phyloP scores from a whole-genome alignment of 1,284 basidiomycete genomes.

The Tilletia horrida region DNA sequence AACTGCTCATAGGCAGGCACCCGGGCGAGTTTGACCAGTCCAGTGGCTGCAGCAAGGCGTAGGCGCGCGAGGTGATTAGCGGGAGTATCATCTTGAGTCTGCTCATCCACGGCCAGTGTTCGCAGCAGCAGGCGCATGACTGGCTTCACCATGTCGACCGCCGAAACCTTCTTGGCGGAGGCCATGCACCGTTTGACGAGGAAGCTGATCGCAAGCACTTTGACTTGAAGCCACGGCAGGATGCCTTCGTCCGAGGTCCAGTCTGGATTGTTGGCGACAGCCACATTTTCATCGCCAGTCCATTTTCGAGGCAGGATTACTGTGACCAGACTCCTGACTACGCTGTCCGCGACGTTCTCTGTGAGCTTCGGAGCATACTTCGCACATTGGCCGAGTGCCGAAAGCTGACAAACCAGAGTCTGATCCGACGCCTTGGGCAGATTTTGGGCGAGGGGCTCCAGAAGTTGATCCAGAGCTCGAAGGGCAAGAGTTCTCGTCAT shows the following conservation, averaged over 20 bases:
- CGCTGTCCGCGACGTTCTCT: slow-evolving; percentile 71
- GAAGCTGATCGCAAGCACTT: slow-evolving; percentile 36
- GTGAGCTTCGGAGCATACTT: slow-evolving; percentile 69
- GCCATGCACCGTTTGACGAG: slow-evolving; percentile 39
- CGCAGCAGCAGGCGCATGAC: slow-evolving; percentile 42
- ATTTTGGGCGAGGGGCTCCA: slow-evolving; percentile 63
- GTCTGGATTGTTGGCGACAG: background rate
- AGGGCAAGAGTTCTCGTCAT: slow-evolving; percentile 14
- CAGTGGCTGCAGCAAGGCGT: slow-evolving; percentile 75
- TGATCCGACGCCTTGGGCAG: slow-evolving; percentile 63
- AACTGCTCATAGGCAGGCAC: slow-evolving; percentile 65
- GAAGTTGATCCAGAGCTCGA: slow-evolving; percentile 33
- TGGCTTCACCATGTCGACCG: slow-evolving; percentile 35
- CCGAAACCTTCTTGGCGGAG: slow-evolving; percentile 31
- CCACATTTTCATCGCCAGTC: slow-evolving; percentile 20
- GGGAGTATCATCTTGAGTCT: slow-evolving; percentile 33
- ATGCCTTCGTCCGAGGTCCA: slow-evolving; percentile 42
- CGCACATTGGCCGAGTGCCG: slow-evolving; percentile 73
- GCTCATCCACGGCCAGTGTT: slow-evolving; percentile 35
- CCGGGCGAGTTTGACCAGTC: slow-evolving; percentile 74
- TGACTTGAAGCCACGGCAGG: slow-evolving; percentile 30
- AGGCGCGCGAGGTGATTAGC: slow-evolving; percentile 57
- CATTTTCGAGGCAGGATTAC: slow-evolving; percentile 26
- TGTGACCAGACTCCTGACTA: slow-evolving; percentile 69
- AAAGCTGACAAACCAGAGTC: slow-evolving; percentile 66